Percentiles rank a stretch among this genome's conserved stretches.
phyloP scores from a whole-genome alignment of 176 grass and related monocot species.

The Cymbopogon citratus region DNA sequence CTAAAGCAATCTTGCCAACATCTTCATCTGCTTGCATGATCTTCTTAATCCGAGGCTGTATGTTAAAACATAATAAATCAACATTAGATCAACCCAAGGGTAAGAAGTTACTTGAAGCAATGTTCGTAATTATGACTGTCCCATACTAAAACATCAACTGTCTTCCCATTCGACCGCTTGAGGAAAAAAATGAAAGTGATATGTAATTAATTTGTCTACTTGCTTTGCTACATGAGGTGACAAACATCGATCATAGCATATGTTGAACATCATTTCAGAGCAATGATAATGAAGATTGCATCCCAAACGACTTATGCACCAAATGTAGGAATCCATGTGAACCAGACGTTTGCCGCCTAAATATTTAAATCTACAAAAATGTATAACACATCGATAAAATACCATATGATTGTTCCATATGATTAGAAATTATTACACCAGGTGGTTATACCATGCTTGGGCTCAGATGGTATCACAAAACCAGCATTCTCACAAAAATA shows the following conservation, averaged over 20 bases:
- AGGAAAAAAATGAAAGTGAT: neutral
- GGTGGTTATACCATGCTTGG: neutral
- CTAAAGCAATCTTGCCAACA: constrained; percentile 87
- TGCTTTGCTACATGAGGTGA: neutral
- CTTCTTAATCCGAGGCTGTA: constrained; percentile 92
- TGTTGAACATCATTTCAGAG: neutral
- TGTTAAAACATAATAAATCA: constrained; percentile 13
- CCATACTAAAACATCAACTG: neutral
- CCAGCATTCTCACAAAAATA: neutral
- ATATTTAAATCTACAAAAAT: constrained; percentile 3
- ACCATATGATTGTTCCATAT: no score
- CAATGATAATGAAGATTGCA: neutral
- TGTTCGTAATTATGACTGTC: neutral
- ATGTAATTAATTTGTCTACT: neutral
- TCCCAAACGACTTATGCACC: neutral
- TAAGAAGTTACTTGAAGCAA: neutral
- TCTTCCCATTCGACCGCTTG: neutral
- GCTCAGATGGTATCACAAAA: neutral
- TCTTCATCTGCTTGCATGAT: constrained; percentile 99
- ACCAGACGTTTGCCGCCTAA: neutral
- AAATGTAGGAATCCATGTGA: neutral
- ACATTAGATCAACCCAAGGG: constrained; percentile 3
- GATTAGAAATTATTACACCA: neutral
- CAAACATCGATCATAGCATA: constrained; percentile 7
- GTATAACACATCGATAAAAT: neutral